Conservation (phyloP, 2,329 filamentous ascomycete genomes). For the Trichoderma atrobrunneum region DNA sequence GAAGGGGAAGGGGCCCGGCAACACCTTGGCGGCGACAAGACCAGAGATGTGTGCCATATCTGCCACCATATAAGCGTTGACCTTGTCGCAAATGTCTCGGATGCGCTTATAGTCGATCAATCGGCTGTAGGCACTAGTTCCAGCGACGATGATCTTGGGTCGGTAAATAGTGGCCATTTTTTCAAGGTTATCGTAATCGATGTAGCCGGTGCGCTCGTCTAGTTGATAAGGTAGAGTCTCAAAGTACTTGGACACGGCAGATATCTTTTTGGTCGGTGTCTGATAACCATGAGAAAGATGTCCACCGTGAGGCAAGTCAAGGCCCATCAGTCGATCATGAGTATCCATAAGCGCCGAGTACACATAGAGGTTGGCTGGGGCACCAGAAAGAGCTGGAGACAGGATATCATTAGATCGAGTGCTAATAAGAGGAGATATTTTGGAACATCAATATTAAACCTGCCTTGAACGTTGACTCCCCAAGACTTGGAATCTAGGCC, state of each 20-base stretch:
- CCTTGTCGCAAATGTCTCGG: conserved; percentile 85
- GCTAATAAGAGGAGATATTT: background rate
- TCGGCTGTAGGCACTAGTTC: conserved; percentile 92
- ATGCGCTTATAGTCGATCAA: conserved; percentile 94
- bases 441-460: conserved; percentile 29
- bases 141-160: conserved; percentile 92
- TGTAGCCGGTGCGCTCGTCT: conserved; percentile 84
- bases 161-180: conserved; percentile 84
- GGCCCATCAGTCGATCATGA: conserved; percentile 94
- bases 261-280: conserved; percentile 90
- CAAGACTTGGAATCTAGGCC: conserved; percentile 79
- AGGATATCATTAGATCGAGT: background rate
- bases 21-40: conserved; percentile 84
- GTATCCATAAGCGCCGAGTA: conserved; percentile 91
- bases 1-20: conserved; percentile 83
- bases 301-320: conserved; percentile 93
- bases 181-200: conserved; percentile 92
- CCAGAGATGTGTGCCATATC: conserved; percentile 99
- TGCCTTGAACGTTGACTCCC: conserved; percentile 94
- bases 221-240: conserved; percentile 95
- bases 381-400: conserved; percentile 69
- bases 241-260: conserved; percentile 98
- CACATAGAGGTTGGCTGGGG: conserved; percentile 79
- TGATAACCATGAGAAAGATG: conserved; percentile 98
- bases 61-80: conserved; percentile 86